Evolutionary conservation across 1,284 basidiomycete species (phyloP), one percentile per base, ranked within the genome.

Genomic region (Naganishia liquefaciens): DNA sequence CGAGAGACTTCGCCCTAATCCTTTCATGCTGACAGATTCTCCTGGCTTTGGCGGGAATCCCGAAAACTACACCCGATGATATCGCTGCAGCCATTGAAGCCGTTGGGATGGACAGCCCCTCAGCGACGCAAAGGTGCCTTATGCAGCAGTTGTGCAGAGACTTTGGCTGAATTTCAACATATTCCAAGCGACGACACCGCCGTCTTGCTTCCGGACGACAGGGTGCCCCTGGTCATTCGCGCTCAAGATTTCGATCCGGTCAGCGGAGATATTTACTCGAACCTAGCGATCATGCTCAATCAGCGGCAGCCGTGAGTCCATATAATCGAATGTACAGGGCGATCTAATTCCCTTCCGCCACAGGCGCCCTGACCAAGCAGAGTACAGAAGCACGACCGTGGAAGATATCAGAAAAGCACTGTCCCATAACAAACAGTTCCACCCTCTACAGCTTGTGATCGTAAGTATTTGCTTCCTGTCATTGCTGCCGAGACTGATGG

Each of bases 241-340:
- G 53, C 53, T 17, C 13, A 21, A 5, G 54, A 64, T 25, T 64
- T 55, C 51, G 62, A 64, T 51, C 53, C 54, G 10, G 37, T 64
- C n/a, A 50, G 52, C 27, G 23, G 27, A 19, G 46, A 57, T 7
- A 49, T 64, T 46, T 64, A 64, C 23, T 23, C 44, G 5, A 37
- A 54, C 3, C 49, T 60, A 37, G 13, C 42, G 1, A 39, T 17
- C 21, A 33, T 60, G 2, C 30, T 60, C n/a, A 60, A 60, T 37
- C 30, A 50, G 17, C 30, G 57, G 19, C 57, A 50, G 27, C 57
- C 57, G 57, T 60, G 27, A 50, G 57, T 47, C 15, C 19, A 13
- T 10, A 5, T 40, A 17, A 19, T 21, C 40, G n/a, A n/a, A 17
- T 2, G 28, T 13, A 21, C 19, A 30, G 21, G 7, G 25, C 49